Evolutionary conservation across 345 rosid species (phyloP).

Genomic region (Chamaenerion angustifolium): DNA sequence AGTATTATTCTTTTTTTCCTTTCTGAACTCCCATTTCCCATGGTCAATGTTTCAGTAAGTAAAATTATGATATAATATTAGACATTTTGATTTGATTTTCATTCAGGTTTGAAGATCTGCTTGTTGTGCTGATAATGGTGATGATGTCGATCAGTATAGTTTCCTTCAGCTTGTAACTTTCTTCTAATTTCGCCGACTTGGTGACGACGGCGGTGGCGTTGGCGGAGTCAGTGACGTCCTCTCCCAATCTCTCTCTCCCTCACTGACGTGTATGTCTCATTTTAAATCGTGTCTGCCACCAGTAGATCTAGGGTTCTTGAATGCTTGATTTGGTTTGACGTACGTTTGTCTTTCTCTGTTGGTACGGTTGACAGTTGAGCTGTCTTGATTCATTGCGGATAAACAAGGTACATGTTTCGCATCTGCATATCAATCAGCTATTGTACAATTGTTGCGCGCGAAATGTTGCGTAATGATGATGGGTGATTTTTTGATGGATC

Average conservation of each 20-base stretch:
- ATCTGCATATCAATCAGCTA: not conserved
- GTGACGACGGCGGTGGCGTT: not conserved
- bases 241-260: not conserved
- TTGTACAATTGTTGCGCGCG: not conserved
- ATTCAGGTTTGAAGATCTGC: too few species aligned
- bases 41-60: too few species aligned
- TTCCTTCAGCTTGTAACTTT: too few species aligned
- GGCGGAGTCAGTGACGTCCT: not conserved
- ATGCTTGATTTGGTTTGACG: slow-evolving; percentile 6
- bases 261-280: not conserved
- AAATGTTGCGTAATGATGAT: not conserved
- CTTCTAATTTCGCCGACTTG: too few species aligned
- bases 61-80: too few species aligned
- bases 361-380: slow-evolving; percentile 11
- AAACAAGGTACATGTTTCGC: too few species aligned
- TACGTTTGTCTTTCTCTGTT: slow-evolving; percentile 1
- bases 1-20: too few species aligned
- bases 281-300: not conserved
- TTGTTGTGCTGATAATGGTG: too few species aligned
- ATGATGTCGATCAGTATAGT: too few species aligned
- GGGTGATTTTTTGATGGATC: slow-evolving; percentile 15
- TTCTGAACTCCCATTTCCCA: too few species aligned
- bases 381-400: not conserved
- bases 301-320: slow-evolving; percentile 41
- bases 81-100: too few species aligned